These are phyloP conservation scores for Aspergillus intermedius DNA, from an alignment of 2,329 filamentous ascomycete species.

Conservation along the genomic window DNA sequence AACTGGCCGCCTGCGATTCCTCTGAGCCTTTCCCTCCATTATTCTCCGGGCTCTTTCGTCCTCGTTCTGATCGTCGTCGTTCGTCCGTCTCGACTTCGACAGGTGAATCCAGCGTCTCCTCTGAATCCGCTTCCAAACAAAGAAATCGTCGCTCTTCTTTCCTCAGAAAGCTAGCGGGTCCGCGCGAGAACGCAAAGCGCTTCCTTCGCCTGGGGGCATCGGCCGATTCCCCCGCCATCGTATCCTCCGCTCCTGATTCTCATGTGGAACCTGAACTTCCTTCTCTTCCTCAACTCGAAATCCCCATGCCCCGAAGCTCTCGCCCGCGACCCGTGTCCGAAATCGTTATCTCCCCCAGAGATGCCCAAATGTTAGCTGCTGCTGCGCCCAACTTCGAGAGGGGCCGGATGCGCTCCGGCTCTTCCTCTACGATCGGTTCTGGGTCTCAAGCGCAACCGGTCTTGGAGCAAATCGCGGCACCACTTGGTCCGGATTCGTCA, in stretches of 20 bases:
- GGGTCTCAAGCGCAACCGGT: constrained; percentile 13
- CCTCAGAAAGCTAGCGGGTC: constrained; percentile 38
- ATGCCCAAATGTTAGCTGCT: constrained; percentile 27
- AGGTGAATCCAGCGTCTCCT: not conserved
- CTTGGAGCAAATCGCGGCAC: constrained; percentile 14
- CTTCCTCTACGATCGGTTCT: constrained; percentile 22
- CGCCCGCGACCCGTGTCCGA: constrained; percentile 29
- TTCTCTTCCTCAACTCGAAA: constrained; percentile 9
- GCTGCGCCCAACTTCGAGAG: constrained; percentile 12
- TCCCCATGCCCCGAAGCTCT: constrained; percentile 17
- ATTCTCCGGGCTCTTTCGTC: constrained; percentile 18
- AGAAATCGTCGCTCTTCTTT: constrained; percentile 23
- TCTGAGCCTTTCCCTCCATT: constrained; percentile 14
- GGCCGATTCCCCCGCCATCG: constrained; percentile 13
- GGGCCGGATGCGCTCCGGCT: constrained; percentile 22
- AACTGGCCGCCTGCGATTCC: constrained; percentile 12
- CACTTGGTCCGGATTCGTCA: constrained; percentile 19
- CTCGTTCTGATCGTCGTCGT: constrained; percentile 20
- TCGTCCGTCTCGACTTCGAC: constrained; percentile 12
- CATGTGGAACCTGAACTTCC: constrained; percentile 15
- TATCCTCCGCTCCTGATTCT: constrained; percentile 13
- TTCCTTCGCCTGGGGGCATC: constrained; percentile 38
- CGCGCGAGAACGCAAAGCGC: constrained; percentile 43
- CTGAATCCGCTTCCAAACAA: constrained; percentile 13
- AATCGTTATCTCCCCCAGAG: constrained; percentile 27